phyloP scores from a whole-genome alignment of 495 filamentous ascomycete genomes.

The Penicillium cataractarum region DNA sequence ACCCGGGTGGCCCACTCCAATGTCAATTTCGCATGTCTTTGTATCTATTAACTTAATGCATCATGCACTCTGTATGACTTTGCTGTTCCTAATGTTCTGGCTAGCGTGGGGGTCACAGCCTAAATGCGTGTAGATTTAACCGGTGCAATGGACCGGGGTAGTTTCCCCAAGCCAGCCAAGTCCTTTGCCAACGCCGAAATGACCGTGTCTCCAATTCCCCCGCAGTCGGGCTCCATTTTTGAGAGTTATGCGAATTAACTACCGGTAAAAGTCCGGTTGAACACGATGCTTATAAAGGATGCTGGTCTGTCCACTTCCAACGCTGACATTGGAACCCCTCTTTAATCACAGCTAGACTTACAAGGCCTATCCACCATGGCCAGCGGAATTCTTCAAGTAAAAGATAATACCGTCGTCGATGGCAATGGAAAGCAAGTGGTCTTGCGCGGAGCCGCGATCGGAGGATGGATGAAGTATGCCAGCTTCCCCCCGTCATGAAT shows the following conservation, averaged over 20 bases:
- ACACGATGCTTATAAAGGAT: background rate
- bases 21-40: conserved; percentile 17
- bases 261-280: background rate
- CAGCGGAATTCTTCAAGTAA: conserved; percentile 46
- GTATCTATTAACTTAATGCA: conserved; percentile 5
- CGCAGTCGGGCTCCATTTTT: background rate
- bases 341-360: background rate
- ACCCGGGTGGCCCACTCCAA: conserved; percentile 26
- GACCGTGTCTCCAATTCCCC: conserved; percentile 8
- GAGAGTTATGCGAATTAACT: background rate
- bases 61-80: conserved; percentile 2
- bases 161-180: background rate
- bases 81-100: background rate
- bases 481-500: background rate
- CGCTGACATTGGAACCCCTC: background rate
- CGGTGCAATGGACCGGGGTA: background rate
- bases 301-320: background rate
- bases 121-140: conserved; percentile 22
- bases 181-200: conserved; percentile 1
- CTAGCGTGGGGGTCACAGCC: conserved; percentile 12
- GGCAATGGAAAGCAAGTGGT: conserved; percentile 49
- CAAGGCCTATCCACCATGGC: conserved; percentile 28
- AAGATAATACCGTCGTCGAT: conserved; percentile 51
- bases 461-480: conserved; percentile 51
- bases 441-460: conserved; percentile 52